Conservation (phyloP, 2,329 filamentous ascomycete species). For the Cladorrhinum sp. region DNA sequence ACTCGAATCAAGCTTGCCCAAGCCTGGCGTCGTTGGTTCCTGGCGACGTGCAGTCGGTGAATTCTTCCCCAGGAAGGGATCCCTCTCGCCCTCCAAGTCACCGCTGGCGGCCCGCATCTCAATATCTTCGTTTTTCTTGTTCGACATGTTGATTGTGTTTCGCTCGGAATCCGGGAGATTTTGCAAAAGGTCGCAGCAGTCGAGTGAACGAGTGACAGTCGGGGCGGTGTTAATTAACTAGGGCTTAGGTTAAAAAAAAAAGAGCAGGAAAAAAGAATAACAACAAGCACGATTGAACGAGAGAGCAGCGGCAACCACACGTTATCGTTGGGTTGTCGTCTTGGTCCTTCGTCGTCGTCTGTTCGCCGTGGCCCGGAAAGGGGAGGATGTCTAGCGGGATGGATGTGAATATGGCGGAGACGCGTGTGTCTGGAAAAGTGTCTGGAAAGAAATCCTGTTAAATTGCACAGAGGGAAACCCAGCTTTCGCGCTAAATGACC, state of each 20-base stretch:
- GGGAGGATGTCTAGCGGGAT: slow-evolving; percentile 9
- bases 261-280: background rate
- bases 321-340: slow-evolving; percentile 10
- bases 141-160: slow-evolving; percentile 61
- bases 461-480: slow-evolving; percentile 25
- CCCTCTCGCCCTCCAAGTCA: slow-evolving; percentile 51
- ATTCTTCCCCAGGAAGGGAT: slow-evolving; percentile 47
- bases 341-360: background rate
- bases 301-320: slow-evolving; percentile 9
- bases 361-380: slow-evolving; percentile 9
- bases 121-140: slow-evolving; percentile 87
- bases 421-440: slow-evolving; percentile 23
- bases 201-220: slow-evolving; percentile 18
- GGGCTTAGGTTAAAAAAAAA: background rate
- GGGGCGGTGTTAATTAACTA: background rate
- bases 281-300: slow-evolving; percentile 2
- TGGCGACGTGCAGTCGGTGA: slow-evolving; percentile 36
- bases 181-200: slow-evolving; percentile 1
- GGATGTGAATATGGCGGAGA: slow-evolving; percentile 12
- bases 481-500: slow-evolving; percentile 10
- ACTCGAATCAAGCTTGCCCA: slow-evolving; percentile 64
- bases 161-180: too few species aligned
- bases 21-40: slow-evolving; percentile 34
- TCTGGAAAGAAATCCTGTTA: slow-evolving; percentile 25
- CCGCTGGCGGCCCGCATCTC: slow-evolving; percentile 61